Evolutionary conservation across 768 basidiomycete species (phyloP).

Genomic region (Trametes cubensis): DNA sequence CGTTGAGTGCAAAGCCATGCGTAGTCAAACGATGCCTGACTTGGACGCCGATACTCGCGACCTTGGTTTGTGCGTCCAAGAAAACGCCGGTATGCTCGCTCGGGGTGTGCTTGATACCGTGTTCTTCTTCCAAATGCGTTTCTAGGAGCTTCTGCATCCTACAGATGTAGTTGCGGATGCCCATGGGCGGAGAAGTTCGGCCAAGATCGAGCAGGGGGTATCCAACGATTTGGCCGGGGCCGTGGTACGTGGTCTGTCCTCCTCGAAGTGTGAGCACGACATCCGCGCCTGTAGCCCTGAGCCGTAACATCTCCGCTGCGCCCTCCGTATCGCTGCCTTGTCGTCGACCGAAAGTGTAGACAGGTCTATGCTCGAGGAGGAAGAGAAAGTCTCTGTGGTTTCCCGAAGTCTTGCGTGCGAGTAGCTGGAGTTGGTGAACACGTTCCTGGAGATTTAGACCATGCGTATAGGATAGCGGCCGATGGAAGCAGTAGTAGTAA

Average conservation of each 20-base stretch:
- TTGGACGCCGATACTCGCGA: slow-evolving; percentile 96
- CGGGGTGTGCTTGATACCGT: slow-evolving; percentile 57
- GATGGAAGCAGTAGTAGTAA: slow-evolving; percentile 74
- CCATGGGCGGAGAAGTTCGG: slow-evolving; percentile 70
- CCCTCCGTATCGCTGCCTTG: slow-evolving; percentile 58
- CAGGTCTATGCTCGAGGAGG: slow-evolving; percentile 87
- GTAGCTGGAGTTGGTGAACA: slow-evolving; percentile 68
- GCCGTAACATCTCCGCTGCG: slow-evolving; percentile 58
- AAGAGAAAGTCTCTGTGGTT: slow-evolving; percentile 65
- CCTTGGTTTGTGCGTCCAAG: slow-evolving; percentile 74
- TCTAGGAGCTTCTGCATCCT: slow-evolving; percentile 75
- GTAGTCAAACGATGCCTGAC: slow-evolving; percentile 92
- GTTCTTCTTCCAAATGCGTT: slow-evolving; percentile 57
- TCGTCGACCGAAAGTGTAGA: slow-evolving; percentile 92
- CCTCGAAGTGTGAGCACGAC: slow-evolving; percentile 83
- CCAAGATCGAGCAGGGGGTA: slow-evolving; percentile 92
- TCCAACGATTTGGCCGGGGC: slow-evolving; percentile 95
- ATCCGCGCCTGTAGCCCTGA: slow-evolving; percentile 83
- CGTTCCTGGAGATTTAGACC: slow-evolving; percentile 72
- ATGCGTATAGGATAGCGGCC: slow-evolving; percentile 75
- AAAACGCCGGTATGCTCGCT: slow-evolving; percentile 93
- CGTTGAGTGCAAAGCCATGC: slow-evolving; percentile 93
- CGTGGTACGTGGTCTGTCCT: slow-evolving; percentile 95
- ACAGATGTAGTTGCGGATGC: slow-evolving; percentile 83
- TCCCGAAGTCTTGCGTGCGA: slow-evolving; percentile 45